phyloP scores from a whole-genome alignment of 495 filamentous ascomycete species.

The Corynascus novoguineensis region DNA sequence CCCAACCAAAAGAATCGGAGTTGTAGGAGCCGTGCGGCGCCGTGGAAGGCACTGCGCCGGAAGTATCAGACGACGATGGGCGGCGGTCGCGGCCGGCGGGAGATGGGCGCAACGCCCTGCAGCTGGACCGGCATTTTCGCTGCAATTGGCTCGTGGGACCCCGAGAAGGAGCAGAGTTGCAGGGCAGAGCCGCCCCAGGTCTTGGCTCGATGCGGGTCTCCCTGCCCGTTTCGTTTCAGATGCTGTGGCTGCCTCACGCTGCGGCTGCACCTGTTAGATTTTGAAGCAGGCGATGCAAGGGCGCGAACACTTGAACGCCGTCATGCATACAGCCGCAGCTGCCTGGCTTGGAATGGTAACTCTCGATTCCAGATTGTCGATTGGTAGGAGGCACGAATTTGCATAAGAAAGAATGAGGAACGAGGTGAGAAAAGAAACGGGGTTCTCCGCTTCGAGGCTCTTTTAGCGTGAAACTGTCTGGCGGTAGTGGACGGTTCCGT shows the following conservation, averaged over 20 bases:
- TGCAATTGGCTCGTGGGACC: background rate
- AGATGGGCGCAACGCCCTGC: background rate
- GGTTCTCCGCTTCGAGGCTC: background rate
- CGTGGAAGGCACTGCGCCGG: background rate
- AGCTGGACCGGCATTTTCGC: background rate
- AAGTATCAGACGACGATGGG: background rate
- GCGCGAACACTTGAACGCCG: background rate
- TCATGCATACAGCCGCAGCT: background rate
- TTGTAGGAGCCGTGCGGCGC: background rate
- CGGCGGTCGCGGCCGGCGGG: background rate
- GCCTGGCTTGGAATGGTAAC: background rate
- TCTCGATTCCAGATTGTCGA: background rate
- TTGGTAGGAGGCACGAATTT: too few relatives aligned
- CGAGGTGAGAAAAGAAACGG: background rate
- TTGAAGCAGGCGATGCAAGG: too few relatives aligned
- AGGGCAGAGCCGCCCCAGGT: background rate
- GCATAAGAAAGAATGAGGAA: background rate
- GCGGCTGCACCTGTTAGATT: background rate
- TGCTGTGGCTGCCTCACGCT: background rate
- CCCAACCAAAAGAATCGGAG: background rate
- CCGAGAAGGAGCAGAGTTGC: background rate
- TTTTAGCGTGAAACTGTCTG: too few relatives aligned
- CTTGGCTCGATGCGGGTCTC: slow-evolving; percentile 8
- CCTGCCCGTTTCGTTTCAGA: slow-evolving; percentile 14
- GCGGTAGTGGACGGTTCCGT: too few relatives aligned